These are phyloP conservation scores for Plasmopara viticola DNA, from an alignment of 352 stramenopile genomes.

Conservation along the genomic window DNA sequence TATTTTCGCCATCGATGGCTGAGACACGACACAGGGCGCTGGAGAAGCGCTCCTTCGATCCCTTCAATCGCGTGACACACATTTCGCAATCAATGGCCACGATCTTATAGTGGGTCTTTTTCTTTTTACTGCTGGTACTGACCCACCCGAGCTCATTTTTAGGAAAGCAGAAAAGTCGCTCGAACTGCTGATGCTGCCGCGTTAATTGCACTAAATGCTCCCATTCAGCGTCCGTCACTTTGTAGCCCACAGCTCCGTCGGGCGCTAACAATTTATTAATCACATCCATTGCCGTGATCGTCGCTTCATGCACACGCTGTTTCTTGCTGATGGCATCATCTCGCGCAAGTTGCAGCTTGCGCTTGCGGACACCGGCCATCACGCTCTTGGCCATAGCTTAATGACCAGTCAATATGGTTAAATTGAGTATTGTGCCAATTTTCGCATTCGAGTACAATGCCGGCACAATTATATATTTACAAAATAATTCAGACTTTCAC, in stretches of 20 bases:
- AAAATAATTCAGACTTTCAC: slow-evolving; percentile 20
- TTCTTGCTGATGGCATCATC: slow-evolving; percentile 40
- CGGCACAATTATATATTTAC: not conserved
- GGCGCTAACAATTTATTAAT: slow-evolving; percentile 57
- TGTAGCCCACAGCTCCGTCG: slow-evolving; percentile 43
- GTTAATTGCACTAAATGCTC: slow-evolving; percentile 65
- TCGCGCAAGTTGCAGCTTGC: slow-evolving; percentile 16
- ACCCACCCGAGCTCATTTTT: slow-evolving; percentile 42
- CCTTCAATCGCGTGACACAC: slow-evolving; percentile 53
- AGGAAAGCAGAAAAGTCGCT: slow-evolving; percentile 55
- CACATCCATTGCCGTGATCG: slow-evolving; percentile 58
- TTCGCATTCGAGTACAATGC: not conserved
- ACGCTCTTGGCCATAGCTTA: slow-evolving; percentile 11
- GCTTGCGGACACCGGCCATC: slow-evolving; percentile 30
- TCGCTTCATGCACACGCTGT: slow-evolving; percentile 53
- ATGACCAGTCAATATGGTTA: not conserved
- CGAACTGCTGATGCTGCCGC: slow-evolving; percentile 47
- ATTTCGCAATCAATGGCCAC: slow-evolving; percentile 85
- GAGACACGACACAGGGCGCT: slow-evolving; percentile 77
- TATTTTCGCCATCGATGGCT: slow-evolving; percentile 72
- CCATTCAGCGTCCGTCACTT: slow-evolving; percentile 53
- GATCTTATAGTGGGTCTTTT: slow-evolving; percentile 52
- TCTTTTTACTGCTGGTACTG: slow-evolving; percentile 55
- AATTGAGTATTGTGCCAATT: not conserved
- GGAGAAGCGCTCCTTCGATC: slow-evolving; percentile 25